Evolutionary conservation across 345 rosid species (phyloP).

Genomic region (Populus tremula): DNA sequence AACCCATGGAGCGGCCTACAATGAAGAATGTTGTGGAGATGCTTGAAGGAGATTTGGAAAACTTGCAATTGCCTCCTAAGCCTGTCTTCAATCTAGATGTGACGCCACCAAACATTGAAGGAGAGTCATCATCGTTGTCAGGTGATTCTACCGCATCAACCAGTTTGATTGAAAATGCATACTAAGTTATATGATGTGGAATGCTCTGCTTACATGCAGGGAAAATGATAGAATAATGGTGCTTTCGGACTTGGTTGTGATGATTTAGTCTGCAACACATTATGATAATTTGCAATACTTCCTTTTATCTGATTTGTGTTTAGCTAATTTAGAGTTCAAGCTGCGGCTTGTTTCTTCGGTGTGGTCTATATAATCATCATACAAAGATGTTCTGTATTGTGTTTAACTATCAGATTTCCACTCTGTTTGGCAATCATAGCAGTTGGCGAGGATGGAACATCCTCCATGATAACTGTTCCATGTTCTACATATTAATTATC

Average conservation of each 20-base stretch:
- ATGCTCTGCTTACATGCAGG: neutral
- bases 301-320: no score
- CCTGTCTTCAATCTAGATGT: neutral
- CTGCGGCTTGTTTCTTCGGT: no score
- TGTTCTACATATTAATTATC: no score
- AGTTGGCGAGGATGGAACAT: no score
- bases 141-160: neutral
- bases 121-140: neutral
- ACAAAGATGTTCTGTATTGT: no score
- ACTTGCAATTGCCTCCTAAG: neutral
- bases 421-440: no score
- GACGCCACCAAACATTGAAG: neutral
- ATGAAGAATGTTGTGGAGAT: neutral
- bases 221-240: neutral
- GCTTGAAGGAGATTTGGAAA: neutral
- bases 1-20: neutral
- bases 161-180: neutral
- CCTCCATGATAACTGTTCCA: no score
- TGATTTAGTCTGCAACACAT: neutral
- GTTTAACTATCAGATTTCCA: no score
- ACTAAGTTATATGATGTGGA: neutral
- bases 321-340: neutral
- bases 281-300: no score
- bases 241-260: no score
- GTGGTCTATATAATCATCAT: no score